Evolutionary conservation across 805 yeast genomes (phyloP), one percentile per base, ranked within the genome.

Genomic region (Yamadazyma sp.): DNA sequence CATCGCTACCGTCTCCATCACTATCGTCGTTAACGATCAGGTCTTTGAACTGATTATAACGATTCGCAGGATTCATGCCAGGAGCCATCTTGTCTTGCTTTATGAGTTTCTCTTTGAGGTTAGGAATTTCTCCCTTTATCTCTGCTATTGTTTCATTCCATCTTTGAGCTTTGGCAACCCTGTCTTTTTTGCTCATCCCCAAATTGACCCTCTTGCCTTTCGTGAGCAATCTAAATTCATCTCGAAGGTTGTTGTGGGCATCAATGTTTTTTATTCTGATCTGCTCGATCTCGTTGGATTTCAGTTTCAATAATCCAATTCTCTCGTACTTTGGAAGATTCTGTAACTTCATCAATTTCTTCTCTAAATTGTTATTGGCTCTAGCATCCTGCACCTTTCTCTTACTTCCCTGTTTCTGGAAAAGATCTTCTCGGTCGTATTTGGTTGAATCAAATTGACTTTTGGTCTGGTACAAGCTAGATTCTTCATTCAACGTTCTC

Each of bases 341-440:
- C 11, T 48, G 45, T 16, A 57, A 40, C 17, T 40, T 42, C 35
- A 35, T 24, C 9, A 67, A 55, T 32, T 66, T 70, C 7, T 62
- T 47, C n/a, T 67, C 62, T 34, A 75, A 60, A 28, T 57, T 54
- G 38, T 49, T 55, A 41, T 64, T 62, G 35, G 57, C 54, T 20
- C 40, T 46, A 13, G 58, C 62, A 28, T 54, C 64, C 16, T 52
- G 45, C 5, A 51, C 32, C 42, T 59, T 62, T 34, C 58, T 50
- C 51, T 66, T 59, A 46, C 65, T 51, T 14, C 60, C 60, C n/a
- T 71, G 53, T 35, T 68, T 68, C 4, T 50, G 58, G 19, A 76
- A 40, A 3, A 69, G 50, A 15, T 70, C 72, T 1, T 82, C 77
- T 52, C 73, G 71, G 8, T 65, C 66, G 45, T 64, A 78, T 21